Evolutionary conservation across 768 basidiomycete species (phyloP).

Genomic region (Tubosaeta sp.): DNA sequence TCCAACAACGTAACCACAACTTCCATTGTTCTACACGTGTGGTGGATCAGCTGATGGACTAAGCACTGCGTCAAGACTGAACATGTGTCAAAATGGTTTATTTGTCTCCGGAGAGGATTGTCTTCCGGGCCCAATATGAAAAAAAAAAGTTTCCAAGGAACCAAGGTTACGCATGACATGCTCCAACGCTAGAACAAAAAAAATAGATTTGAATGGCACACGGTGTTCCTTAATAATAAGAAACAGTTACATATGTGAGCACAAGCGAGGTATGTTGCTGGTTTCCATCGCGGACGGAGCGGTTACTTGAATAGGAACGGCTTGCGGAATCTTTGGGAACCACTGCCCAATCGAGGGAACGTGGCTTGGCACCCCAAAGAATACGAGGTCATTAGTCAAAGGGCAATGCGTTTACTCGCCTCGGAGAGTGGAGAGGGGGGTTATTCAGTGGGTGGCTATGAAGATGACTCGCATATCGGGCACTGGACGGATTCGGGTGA

Average conservation of each 20-base stretch:
- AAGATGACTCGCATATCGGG: constrained; percentile 15
- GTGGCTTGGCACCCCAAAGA: constrained; percentile 20
- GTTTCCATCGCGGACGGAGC: constrained; percentile 24
- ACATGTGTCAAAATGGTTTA: constrained; percentile 15
- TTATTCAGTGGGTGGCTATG: constrained; percentile 26
- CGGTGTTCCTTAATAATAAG: constrained; percentile 30
- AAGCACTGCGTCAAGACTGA: constrained; percentile 19
- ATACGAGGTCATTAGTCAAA: constrained; percentile 27
- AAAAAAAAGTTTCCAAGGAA: constrained; percentile 28
- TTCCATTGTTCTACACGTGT: constrained; percentile 33
- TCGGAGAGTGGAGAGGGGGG: constrained; percentile 17
- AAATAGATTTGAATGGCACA: constrained; percentile 21
- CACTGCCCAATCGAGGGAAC: constrained; percentile 13
- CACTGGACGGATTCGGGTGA: constrained; percentile 31
- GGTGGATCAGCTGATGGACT: constrained; percentile 22
- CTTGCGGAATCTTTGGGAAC: constrained; percentile 10
- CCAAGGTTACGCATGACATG: constrained; percentile 16
- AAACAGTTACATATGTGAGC: constrained; percentile 19
- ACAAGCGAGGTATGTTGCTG: constrained; percentile 24
- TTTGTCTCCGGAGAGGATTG: constrained; percentile 24
- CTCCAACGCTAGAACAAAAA: constrained; percentile 25
- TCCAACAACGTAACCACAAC: constrained; percentile 20
- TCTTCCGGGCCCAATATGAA: constrained; percentile 25
- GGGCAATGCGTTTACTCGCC: constrained; percentile 27
- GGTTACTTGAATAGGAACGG: constrained; percentile 17